A percentile compares a stretch with the other conserved stretches of the same genome.
phyloP scores from a whole-genome alignment of 352 stramenopile genomes.

The Chrysophaeum taylorii region DNA sequence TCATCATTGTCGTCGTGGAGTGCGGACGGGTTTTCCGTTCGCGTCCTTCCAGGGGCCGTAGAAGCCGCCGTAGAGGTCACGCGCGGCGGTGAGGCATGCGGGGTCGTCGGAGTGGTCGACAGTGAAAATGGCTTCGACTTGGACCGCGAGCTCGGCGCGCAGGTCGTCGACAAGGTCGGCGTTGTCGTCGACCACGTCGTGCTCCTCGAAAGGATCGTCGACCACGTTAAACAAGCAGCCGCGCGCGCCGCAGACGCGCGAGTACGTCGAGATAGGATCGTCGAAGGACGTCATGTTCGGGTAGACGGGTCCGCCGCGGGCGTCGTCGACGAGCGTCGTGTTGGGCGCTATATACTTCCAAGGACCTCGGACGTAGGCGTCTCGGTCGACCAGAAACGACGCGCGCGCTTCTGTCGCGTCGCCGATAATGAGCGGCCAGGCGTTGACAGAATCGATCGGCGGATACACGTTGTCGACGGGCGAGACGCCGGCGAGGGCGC shows the following conservation, averaged over 20 bases:
- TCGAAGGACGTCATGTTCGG: constrained; percentile 16
- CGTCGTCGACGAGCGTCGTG: constrained; percentile 16
- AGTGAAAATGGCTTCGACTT: too few relatives aligned
- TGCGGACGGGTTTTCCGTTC: too few relatives aligned
- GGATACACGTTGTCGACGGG: constrained; percentile 14
- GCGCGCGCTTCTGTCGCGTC: neutral
- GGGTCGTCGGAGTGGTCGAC: too few relatives aligned
- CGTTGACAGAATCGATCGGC: constrained; percentile 25
- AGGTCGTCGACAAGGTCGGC: constrained; percentile 7
- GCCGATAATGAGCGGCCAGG: constrained; percentile 23
- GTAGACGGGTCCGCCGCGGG: constrained; percentile 22
- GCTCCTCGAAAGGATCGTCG: constrained; percentile 27
- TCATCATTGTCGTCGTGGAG: too few relatives aligned
- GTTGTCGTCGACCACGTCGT: constrained; percentile 16
- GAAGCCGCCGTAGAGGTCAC: constrained; percentile 3
- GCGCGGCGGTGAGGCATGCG: too few relatives aligned
- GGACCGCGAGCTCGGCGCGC: constrained; percentile 4
- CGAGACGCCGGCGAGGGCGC: constrained; percentile 20
- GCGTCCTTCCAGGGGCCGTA: constrained; percentile 12
- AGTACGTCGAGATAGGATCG: neutral
- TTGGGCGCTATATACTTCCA: too few relatives aligned
- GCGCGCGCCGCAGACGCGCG: neutral
- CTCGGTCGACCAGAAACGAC: constrained; percentile 18
- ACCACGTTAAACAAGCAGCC: constrained; percentile 32
- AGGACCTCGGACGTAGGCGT: too few relatives aligned